Conservation (phyloP, 2,329 filamentous ascomycete genomes). For the Sporothrix pallida region DNA sequence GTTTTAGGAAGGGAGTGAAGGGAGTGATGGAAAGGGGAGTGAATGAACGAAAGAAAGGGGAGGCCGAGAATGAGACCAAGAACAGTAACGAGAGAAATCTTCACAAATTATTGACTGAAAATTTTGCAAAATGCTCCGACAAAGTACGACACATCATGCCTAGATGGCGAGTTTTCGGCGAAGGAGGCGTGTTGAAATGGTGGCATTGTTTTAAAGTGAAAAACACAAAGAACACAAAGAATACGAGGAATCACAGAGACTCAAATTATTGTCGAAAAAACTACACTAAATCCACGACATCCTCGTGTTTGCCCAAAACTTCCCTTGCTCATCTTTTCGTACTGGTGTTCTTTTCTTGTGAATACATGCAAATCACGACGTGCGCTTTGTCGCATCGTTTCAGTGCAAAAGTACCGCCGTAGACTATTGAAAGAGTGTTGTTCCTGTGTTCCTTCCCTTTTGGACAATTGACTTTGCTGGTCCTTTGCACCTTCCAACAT, state of each 20-base stretch:
- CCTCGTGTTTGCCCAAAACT: too few species aligned
- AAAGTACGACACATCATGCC: too few species aligned
- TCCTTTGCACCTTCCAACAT: slow-evolving; percentile 6
- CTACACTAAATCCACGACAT: too few species aligned
- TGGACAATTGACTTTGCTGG: neutral
- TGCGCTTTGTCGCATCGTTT: neutral
- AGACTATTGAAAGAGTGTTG: neutral
- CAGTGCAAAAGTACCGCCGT: neutral
- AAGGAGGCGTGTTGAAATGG: neutral
- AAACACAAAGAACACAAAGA: too few species aligned
- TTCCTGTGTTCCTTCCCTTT: neutral
- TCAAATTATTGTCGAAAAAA: too few species aligned
- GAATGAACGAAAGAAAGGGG: neutral
- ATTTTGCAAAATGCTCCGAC: neutral
- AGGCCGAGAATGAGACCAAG: too few species aligned
- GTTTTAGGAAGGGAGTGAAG: neutral
- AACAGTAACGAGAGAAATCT: too few species aligned
- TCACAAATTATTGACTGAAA: neutral
- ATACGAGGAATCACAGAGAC: neutral
- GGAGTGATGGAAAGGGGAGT: neutral
- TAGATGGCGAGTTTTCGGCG: neutral
- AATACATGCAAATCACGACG: neutral
- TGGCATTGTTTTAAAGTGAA: too few species aligned
- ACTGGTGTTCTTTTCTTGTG: neutral
- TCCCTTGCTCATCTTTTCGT: neutral